phyloP scores from a whole-genome alignment of 106 monocot species.

The Amphibolis antarctica region DNA sequence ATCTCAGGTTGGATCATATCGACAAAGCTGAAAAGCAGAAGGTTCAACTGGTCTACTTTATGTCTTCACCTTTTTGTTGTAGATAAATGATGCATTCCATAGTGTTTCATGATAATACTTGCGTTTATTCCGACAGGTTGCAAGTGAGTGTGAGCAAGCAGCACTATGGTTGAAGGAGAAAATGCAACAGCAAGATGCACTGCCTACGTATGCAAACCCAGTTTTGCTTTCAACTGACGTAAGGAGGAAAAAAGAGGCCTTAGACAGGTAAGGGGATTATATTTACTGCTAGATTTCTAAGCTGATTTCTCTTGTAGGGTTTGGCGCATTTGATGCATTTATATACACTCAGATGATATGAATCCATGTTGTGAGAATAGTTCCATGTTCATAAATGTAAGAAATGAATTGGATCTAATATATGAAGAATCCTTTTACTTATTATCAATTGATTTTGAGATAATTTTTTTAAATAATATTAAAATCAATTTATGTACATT shows the following conservation, averaged over 20 bases:
- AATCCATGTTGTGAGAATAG: too few relatives aligned
- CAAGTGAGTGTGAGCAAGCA: conserved; percentile 54
- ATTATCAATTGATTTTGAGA: too few relatives aligned
- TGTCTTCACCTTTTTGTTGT: neutral
- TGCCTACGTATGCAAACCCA: conserved; percentile 69
- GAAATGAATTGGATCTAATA: too few relatives aligned
- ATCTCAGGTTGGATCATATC: conserved; percentile 81
- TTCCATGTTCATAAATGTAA: too few relatives aligned
- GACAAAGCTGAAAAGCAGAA: conserved; percentile 84
- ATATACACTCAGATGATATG: neutral
- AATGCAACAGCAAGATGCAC: conserved; percentile 55
- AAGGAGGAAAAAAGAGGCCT: conserved; percentile 46
- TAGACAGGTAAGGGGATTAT: conserved; percentile 50
- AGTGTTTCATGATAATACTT: neutral
- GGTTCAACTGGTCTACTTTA: conserved; percentile 26
- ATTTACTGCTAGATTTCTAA: neutral
- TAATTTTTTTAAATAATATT: too few relatives aligned
- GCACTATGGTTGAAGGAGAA: conserved; percentile 73
- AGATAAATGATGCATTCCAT: neutral
- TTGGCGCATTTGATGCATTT: neutral
- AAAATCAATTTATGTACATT: too few relatives aligned
- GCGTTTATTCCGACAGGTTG: conserved; percentile 28
- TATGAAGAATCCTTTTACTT: too few relatives aligned
- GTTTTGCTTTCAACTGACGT: conserved; percentile 45
- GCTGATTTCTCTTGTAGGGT: neutral